Base-by-base conservation (phyloP, 106 monocot species). In the Vanilla planifolia region DNA sequence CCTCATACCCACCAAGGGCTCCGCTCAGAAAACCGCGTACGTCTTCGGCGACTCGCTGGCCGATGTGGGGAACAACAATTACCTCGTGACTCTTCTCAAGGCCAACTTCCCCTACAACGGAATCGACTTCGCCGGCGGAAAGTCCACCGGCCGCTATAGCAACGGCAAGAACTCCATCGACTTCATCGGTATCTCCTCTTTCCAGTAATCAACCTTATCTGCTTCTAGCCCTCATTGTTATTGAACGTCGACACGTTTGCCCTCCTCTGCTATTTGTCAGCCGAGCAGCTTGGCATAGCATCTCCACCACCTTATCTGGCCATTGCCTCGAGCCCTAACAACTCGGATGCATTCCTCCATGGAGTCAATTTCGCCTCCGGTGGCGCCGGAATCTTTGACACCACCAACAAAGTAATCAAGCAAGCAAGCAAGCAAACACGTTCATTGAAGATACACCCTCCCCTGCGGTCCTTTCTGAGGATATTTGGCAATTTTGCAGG, bases 21-120 rank as follows among this genome's bases (percentile, higher is more conserved):
- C n/a, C 15, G 35, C 8, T 36, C 71, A 64, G 16, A 69, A 71
- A 5, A 81, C 79, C 8, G 29, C 77, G 61, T 89, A 89, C 35
- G 77, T 80, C 34, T 80, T 89, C 53, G 89, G 88, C 2, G 88
- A 83, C 77, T 89, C 88, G 8, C 63, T 80, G 25, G 88, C 67
- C 14, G 88, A 89, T 51, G 83, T 80, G 2, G 88, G 88, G 3
- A 89, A 89, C 74, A 89, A 89, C 63, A 69, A 89, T 64, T 60
- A 83, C 25, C 14, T 89, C 28, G 21, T 82, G 19, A 56, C 83
- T 0, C 64, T 80, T 13, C 64, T 83, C 8, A 83, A 75, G 69
- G 83, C 84, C 8, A 55, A 89, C 59, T 84, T 75, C 67, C 80
- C 83, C 0, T 80, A 83, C 50, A 80, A 83, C 24, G 88, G 88